Conservation (phyloP, 805 yeast genomes). For the Barnettozyma sucrosica region DNA sequence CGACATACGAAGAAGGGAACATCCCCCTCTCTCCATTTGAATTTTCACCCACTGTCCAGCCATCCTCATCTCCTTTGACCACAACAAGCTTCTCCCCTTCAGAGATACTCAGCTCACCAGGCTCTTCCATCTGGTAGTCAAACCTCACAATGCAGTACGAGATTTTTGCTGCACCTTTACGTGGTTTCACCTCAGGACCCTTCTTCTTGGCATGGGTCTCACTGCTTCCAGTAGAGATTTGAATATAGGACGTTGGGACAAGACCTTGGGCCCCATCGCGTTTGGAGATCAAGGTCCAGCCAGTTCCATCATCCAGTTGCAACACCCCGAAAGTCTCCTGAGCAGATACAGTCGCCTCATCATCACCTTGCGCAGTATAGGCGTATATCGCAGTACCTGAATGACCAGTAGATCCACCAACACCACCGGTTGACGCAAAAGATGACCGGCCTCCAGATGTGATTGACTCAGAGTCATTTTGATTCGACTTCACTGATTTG, state of each 20-base stretch:
- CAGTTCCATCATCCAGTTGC: conserved; percentile 73
- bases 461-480: conserved; percentile 13
- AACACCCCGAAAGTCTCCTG: conserved; percentile 59
- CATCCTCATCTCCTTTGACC: conserved; percentile 70
- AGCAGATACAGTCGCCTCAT: conserved; percentile 57
- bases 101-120: conserved; percentile 65
- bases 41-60: conserved; percentile 90
- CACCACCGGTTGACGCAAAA: conserved; percentile 17
- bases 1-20: conserved; percentile 70
- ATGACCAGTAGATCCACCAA: neutral
- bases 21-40: conserved; percentile 58
- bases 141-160: conserved; percentile 19
- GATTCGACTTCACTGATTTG: conserved; percentile 10
- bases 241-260: conserved; percentile 80
- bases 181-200: conserved; percentile 22
- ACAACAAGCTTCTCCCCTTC: conserved; percentile 73
- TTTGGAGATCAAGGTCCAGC: conserved; percentile 75
- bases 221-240: conserved; percentile 29
- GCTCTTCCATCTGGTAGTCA: conserved; percentile 40
- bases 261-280: conserved; percentile 54
- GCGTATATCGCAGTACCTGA: conserved; percentile 40
- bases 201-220: conserved; percentile 14
- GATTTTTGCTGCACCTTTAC: conserved; percentile 14
- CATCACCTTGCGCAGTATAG: conserved; percentile 55
- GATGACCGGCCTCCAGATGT: conserved; percentile 11